These are phyloP conservation scores for Erodium maritimum DNA, from an alignment of 345 rosid genomes.

Conservation along the genomic window DNA sequence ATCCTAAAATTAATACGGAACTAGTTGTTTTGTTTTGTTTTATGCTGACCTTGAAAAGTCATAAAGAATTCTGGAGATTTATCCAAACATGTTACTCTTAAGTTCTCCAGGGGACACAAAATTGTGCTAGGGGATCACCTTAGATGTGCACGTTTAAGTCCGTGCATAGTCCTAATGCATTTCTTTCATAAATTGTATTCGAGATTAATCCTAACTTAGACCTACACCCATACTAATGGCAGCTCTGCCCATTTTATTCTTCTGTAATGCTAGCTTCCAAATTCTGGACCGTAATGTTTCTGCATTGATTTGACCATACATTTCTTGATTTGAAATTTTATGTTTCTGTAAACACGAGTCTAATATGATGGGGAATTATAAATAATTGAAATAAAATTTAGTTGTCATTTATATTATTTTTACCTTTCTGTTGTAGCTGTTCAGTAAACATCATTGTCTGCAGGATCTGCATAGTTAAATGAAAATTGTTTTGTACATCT, in stretches of 20 bases:
- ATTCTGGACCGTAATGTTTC: no score
- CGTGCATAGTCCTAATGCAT: not conserved
- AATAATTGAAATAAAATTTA: no score
- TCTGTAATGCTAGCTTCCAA: not conserved
- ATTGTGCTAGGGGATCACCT: not conserved
- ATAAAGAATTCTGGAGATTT: not conserved
- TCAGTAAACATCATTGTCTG: not conserved
- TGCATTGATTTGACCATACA: not conserved
- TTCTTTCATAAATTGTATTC: not conserved
- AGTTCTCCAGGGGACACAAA: not conserved
- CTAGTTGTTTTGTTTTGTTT: not conserved
- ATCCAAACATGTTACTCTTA: not conserved
- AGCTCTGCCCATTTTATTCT: not conserved
- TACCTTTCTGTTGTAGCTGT: not conserved
- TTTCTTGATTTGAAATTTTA: not conserved
- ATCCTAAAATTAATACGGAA: not conserved
- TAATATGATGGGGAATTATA: not conserved
- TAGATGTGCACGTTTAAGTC: not conserved
- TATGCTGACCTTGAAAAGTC: not conserved
- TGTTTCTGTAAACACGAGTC: not conserved
- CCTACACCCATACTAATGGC: not conserved
- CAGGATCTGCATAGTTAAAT: not conserved
- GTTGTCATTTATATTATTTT: no score
- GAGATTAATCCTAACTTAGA: not conserved
- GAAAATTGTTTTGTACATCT: no score